Base-by-base conservation (phyloP, 169 alveolate genomes). In the Cryptosporidium felis region DNA sequence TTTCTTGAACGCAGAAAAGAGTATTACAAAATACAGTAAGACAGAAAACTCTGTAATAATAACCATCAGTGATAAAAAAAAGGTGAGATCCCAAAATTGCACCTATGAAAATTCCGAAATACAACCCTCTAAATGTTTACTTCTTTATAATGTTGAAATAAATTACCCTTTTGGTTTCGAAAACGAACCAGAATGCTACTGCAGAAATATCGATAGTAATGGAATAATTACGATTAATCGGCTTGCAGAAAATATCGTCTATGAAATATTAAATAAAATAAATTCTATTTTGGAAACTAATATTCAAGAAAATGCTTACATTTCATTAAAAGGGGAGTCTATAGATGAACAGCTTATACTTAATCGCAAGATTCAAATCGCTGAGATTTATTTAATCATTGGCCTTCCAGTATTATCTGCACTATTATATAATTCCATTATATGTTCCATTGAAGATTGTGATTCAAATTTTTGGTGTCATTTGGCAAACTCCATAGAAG, bases 391-490 rank as follows among this genome's bases (percentile, higher is more conserved):
- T 21, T 49, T 74, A 40, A 10, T 18, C 18, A 42, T 74, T 8
- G 85, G 85, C 6, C 28, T 38, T 28, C 74, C 85, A 3, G 56
- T 53, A 18, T 49, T 67, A 38, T 49, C 85, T 36, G 65, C 74
- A 21, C 18, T 36, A 21, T 74, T 53, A 42, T 74, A 74, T 53
- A 74, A 74, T 53, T 38, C 47, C 16, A 61, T 42, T 14, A 5
- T 53, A 8, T 65, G 56, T 36, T 34, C 34, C 14, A 53, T 53
- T 8, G 67, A 42, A 16, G 85, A 74, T 18, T 14, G 21, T 6
- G 61, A 49, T 34, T 40, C 66, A 53, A 42, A 74, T 12, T 34
- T 32, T n/a, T 9, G 16, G 4, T 49, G 14, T 67, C 44, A 53
- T 4, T 26, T 74, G 28, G 63, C 74, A 23, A 42, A 18, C 34